Conservation (phyloP, 139 green algal genomes). For the Chlorella sorokiniana region DNA sequence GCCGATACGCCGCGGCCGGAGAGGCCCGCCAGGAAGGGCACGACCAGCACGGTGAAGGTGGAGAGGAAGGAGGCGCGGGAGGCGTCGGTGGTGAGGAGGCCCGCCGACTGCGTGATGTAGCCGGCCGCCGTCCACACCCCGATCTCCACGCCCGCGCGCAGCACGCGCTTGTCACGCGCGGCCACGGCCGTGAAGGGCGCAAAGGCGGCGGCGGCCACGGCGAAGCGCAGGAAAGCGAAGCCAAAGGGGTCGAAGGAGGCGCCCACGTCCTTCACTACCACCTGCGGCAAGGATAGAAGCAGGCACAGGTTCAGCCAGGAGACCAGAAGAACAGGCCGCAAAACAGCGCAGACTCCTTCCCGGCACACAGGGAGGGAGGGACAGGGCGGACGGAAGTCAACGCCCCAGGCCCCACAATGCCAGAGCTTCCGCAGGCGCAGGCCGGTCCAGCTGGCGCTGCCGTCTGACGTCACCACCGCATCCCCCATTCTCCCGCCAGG, state of each 20-base stretch:
- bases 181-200: constrained; percentile 42
- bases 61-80: constrained; percentile 73
- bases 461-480: neutral
- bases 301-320: neutral
- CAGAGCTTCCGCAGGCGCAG: no score
- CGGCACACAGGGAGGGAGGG: no score
- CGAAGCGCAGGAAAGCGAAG: constrained; percentile 49
- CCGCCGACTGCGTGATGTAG: constrained; percentile 67
- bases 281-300: constrained; percentile 11
- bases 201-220: constrained; percentile 49
- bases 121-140: constrained; percentile 49
- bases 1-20: constrained; percentile 60
- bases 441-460: no score
- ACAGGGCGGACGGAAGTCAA: no score
- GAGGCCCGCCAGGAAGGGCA: constrained; percentile 77
- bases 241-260: constrained; percentile 34
- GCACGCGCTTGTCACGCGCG: constrained; percentile 8
- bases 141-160: constrained; percentile 49
- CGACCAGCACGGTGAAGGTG: constrained; percentile 84
- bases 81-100: constrained; percentile 72
- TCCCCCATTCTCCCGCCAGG: no score
- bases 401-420: no score
- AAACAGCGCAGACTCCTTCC: no score
- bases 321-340: no score
- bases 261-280: constrained; percentile 48